Percentiles rank a stretch among this genome's conserved stretches.
Evolutionary conservation across 1,284 basidiomycete genomes (phyloP).

Genomic region (Ceratobasidium theobromae): DNA sequence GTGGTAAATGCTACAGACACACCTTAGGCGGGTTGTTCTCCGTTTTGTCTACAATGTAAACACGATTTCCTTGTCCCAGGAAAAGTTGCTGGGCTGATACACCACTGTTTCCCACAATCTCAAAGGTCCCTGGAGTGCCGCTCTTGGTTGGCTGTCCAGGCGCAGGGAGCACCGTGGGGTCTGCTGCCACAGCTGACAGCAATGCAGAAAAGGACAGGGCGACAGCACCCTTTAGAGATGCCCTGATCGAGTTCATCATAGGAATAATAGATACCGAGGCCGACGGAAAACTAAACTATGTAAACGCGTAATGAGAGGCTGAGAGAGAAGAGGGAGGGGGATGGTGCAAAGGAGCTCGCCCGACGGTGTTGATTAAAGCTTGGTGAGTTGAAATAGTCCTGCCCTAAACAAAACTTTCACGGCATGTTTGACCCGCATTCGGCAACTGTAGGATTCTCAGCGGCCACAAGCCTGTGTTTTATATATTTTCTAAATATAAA

Average conservation of each 20-base stretch:
- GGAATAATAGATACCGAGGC: not conserved
- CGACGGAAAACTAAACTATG: not conserved
- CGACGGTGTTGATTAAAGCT: not conserved
- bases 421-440: no score
- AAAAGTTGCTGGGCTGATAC: conserved; percentile 53
- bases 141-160: conserved; percentile 23
- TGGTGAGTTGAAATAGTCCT: not conserved
- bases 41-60: conserved; percentile 53
- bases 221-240: not conserved
- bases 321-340: not conserved
- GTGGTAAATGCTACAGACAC: conserved; percentile 45
- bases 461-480: not conserved
- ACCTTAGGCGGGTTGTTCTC: conserved; percentile 54
- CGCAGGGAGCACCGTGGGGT: not conserved
- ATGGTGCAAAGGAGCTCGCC: not conserved
- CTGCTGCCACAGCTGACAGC: not conserved
- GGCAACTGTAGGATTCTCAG: not conserved
- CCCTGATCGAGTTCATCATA: conserved; percentile 1
- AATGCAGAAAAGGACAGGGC: conserved; percentile 18
- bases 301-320: not conserved
- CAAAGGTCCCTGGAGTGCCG: conserved; percentile 38
- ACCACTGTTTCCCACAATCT: conserved; percentile 34
- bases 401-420: no score
- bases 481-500: no score
- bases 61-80: conserved; percentile 56